phyloP scores from a whole-genome alignment of 2,329 filamentous ascomycete genomes.

The Thielaviopsis cerberus region DNA sequence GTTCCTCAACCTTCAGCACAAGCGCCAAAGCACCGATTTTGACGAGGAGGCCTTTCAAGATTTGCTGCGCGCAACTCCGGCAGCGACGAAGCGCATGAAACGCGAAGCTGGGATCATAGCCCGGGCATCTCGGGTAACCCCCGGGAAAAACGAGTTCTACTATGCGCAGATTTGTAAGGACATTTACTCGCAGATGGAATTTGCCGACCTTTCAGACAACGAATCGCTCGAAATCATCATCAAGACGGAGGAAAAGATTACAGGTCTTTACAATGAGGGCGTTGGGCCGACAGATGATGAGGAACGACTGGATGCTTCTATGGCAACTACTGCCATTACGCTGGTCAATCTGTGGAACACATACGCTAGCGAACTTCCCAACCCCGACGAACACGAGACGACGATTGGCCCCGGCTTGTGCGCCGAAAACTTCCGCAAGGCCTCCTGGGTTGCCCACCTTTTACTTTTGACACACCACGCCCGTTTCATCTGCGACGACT shows the following conservation, averaged over 20 bases:
- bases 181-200: constrained; percentile 36
- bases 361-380: constrained; percentile 30
- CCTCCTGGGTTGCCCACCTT: constrained; percentile 58
- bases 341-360: constrained; percentile 38
- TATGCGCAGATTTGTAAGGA: constrained; percentile 57
- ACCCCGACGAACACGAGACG: constrained; percentile 33
- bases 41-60: constrained; percentile 11
- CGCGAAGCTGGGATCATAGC: constrained; percentile 38
- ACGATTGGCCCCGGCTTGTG: constrained; percentile 47
- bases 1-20: constrained; percentile 30
- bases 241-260: constrained; percentile 53
- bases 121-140: constrained; percentile 23
- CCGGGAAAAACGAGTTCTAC: constrained; percentile 37
- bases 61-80: constrained; percentile 33
- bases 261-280: constrained; percentile 43
- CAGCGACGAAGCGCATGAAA: constrained; percentile 32
- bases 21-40: constrained; percentile 24
- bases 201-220: constrained; percentile 46
- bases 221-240: constrained; percentile 47
- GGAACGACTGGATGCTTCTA: constrained; percentile 35
- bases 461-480: constrained; percentile 63
- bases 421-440: constrained; percentile 50
- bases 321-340: constrained; percentile 33
- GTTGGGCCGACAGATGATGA: constrained; percentile 37
- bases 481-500: constrained; percentile 23